Base-by-base conservation (phyloP, 306 rosid genomes). In the Styphnolobium japonicum region DNA sequence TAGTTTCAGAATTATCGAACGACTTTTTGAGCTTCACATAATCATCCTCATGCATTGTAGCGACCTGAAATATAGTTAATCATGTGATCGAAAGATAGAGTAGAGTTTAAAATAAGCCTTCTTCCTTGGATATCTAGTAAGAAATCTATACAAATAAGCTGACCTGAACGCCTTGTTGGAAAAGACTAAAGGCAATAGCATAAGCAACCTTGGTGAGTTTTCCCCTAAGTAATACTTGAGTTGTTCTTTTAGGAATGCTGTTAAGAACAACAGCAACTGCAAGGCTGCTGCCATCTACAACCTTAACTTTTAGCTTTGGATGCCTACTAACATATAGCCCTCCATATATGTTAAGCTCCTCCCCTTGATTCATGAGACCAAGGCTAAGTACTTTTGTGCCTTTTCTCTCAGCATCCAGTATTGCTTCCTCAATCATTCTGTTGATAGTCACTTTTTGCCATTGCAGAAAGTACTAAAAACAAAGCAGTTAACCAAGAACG, bases 231-330 rank as follows among this genome's bases (percentile, higher is more conserved):
- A 91, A 58, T 0, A 93, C 93, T 77, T 91, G 90, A 18, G 89
- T 80, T 12, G 95, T 86, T 48, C 81, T 89, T 68, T 90, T 85
- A 0, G 92, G 95, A 80, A 91, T 86, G 62, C 8, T 83, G 60
- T 91, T 85, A 12, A 91, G 81, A 19, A 93, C 75, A 33, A 86
- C 21, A 48, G 89, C 93, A 72, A 80, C 93, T 4, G 83, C 92
- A 11, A 91, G 83, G 63, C 92, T 88, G 18, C 94, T 89, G 1
- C 93, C 97, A 86, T 93, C 98, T 2, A 93, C 98, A 69, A 93
- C 39, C 82, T 73, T 93, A 22, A 91, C 77, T n/a, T 80, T 87
- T 4, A 93, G 80, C 52, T 83, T 40, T 33, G 97, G 93, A 73
- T 86, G 29, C 69, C 67, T 88, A 0, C 53, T 67, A 29, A 90